Evolutionary conservation across 2,329 filamentous ascomycete genomes (phyloP), one percentile per base, ranked within the genome.

Genomic region (Paraphoma chrysanthemicola): DNA sequence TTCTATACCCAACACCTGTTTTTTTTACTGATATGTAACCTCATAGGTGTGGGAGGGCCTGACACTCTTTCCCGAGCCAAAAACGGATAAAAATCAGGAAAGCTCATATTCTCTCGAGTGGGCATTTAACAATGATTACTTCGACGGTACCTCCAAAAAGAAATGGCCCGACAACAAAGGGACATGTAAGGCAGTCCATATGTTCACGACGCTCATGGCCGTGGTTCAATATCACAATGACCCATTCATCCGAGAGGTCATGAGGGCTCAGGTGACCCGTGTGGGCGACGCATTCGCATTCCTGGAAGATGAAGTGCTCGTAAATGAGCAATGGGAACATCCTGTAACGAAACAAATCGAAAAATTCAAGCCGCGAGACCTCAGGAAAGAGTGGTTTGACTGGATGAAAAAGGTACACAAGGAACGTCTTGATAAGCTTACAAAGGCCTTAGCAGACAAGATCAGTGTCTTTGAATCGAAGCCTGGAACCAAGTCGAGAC

Each of bases 341-440:
- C 23, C 33, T 38, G 10, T n/a, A 6, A 49, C 33, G 18, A 18
- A 39, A 2, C 4, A 28, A 36, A 23, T 23, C 23, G 28, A 46
- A 6, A 23, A 28, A 31, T 50, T 49, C 39, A 44, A 44, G 33
- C 11, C 10, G 41, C 28, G 29, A n/a, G 39, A 30, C 2, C 38
- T 54, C 23, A 54, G 44, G 28, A 43, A 49, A 44, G 38, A 48
- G 36, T 54, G 53, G 53, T n/a, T 55, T 14, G 47, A 55, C 14
- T 55, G 47, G 47, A 55, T 55, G 38, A 45, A 51, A 31, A 28
- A 41, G 23, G 31, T 17, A 17, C 53, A 55, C 28, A 55, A 55
- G 31, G 30, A 28, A 12, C 47, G 53, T 3, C 29, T 55, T 12
- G 53, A 51, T 16, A 42, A 0, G 3, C 43, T 55, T 10, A 51